These are phyloP conservation scores for Tieghemostelium lacteum DNA, from an alignment of 78 protist genomes.

Conservation along the genomic window DNA sequence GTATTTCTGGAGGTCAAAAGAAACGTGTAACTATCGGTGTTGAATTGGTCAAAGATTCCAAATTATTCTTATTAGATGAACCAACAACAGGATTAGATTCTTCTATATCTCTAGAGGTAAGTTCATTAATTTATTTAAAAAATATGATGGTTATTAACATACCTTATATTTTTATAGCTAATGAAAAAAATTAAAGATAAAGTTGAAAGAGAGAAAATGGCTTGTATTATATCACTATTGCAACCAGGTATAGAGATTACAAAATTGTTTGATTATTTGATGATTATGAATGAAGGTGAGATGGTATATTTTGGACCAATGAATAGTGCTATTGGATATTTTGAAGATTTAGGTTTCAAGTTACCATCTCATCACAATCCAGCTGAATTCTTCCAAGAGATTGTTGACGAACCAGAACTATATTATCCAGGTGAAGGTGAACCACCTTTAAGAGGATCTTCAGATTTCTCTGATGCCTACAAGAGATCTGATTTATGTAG, in stretches of 20 bases:
- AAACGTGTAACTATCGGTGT: constrained; percentile 84
- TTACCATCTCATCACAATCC: constrained; percentile 76
- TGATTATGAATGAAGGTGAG: constrained; percentile 54
- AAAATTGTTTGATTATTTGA: constrained; percentile 62
- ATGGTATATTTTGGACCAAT: constrained; percentile 77
- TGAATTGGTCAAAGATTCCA: constrained; percentile 62
- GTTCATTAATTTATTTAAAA: background rate
- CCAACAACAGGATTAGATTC: constrained; percentile 84
- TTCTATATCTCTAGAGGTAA: constrained; percentile 42
- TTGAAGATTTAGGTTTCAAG: constrained; percentile 61
- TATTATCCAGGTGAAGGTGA: constrained; percentile 44
- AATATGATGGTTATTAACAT: background rate
- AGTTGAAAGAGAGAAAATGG: constrained; percentile 13
- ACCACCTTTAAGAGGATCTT: constrained; percentile 51
- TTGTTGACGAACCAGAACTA: constrained; percentile 71
- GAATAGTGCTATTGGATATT: constrained; percentile 38
- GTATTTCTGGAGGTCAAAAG: constrained; percentile 84
- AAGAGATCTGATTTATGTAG: constrained; percentile 24
- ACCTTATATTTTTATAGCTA: background rate
- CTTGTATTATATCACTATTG: constrained; percentile 56
- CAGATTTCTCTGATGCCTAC: constrained; percentile 37
- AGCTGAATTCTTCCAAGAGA: constrained; percentile 76
- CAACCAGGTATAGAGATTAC: constrained; percentile 77
- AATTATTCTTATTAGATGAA: constrained; percentile 68
- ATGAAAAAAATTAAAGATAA: constrained; percentile 29